Percentiles rank a stretch among this genome's conserved stretches.
Evolutionary conservation across 2,329 filamentous ascomycete species (phyloP).

Genomic region (Incumbomyces delicatus): DNA sequence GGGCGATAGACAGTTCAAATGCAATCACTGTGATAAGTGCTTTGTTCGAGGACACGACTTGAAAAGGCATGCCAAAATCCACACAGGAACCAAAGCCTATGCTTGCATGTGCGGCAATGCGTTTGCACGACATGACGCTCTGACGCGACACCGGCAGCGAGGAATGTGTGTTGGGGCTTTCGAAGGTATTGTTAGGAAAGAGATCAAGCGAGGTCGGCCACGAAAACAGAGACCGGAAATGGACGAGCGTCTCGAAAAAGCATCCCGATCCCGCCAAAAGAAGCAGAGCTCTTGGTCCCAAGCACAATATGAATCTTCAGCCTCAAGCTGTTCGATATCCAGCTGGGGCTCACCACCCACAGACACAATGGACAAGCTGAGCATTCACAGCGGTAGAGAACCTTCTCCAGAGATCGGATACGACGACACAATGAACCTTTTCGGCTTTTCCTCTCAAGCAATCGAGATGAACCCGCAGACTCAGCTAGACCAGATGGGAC

Average conservation of each 20-base stretch:
- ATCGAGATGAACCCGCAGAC: slow-evolving; percentile 9
- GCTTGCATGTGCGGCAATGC: slow-evolving; percentile 89
- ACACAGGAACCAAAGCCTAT: slow-evolving; percentile 91
- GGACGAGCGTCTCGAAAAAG: slow-evolving; percentile 49
- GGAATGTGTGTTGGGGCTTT: slow-evolving; percentile 96
- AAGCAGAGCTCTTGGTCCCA: slow-evolving; percentile 26
- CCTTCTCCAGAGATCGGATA: slow-evolving; percentile 14
- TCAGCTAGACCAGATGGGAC: neutral
- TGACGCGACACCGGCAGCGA: slow-evolving; percentile 86
- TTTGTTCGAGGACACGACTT: slow-evolving; percentile 96
- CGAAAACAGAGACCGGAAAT: slow-evolving; percentile 53
- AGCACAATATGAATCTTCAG: slow-evolving; percentile 28
- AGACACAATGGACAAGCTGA: slow-evolving; percentile 31
- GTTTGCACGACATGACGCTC: slow-evolving; percentile 88
- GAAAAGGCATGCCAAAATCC: slow-evolving; percentile 94
- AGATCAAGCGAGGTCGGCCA: slow-evolving; percentile 56
- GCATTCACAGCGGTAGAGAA: slow-evolving; percentile 27
- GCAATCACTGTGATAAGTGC: slow-evolving; percentile 85
- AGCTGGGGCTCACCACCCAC: slow-evolving; percentile 34
- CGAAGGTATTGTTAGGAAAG: slow-evolving; percentile 63
- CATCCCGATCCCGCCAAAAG: slow-evolving; percentile 39
- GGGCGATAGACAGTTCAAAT: slow-evolving; percentile 89
- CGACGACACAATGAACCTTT: slow-evolving; percentile 21
- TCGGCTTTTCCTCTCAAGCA: slow-evolving; percentile 9
- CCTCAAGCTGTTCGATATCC: slow-evolving; percentile 30